Evolutionary conservation across 2,329 filamentous ascomycete species (phyloP).

Genomic region (Aspergillus jensenii): DNA sequence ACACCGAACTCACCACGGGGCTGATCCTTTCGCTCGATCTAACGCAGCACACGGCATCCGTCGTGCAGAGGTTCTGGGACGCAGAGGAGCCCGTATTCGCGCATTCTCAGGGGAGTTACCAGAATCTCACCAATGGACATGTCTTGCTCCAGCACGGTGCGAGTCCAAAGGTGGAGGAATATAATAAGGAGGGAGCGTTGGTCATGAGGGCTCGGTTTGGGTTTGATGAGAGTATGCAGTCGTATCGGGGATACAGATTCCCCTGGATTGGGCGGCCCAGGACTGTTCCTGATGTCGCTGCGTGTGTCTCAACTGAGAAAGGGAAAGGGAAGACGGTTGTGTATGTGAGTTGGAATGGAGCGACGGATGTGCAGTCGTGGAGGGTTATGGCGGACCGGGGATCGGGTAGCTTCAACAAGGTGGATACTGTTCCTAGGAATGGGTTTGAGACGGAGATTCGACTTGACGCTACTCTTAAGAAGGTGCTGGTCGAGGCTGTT

Average conservation of each 20-base stretch:
- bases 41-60: neutral
- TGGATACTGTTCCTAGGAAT: neutral
- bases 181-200: neutral
- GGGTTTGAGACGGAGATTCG: neutral
- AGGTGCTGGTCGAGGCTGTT: neutral
- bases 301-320: neutral
- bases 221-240: neutral
- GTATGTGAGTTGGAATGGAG: slow-evolving; percentile 42
- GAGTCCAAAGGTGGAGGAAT: neutral
- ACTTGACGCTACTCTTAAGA: neutral
- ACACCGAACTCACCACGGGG: neutral
- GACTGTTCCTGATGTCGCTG: neutral
- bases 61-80: neutral
- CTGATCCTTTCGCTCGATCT: neutral
- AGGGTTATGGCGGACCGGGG: slow-evolving; percentile 4
- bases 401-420: too few species aligned
- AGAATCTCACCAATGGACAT: neutral
- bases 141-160: neutral
- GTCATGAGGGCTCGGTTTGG: neutral
- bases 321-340: slow-evolving; percentile 17
- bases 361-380: slow-evolving; percentile 31
- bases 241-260: neutral
- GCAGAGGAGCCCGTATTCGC: neutral
- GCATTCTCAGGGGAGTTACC: neutral
- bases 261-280: neutral